These are phyloP conservation scores for Psilocybe cubensis DNA, from an alignment of 768 basidiomycete species.

Conservation along the genomic window DNA sequence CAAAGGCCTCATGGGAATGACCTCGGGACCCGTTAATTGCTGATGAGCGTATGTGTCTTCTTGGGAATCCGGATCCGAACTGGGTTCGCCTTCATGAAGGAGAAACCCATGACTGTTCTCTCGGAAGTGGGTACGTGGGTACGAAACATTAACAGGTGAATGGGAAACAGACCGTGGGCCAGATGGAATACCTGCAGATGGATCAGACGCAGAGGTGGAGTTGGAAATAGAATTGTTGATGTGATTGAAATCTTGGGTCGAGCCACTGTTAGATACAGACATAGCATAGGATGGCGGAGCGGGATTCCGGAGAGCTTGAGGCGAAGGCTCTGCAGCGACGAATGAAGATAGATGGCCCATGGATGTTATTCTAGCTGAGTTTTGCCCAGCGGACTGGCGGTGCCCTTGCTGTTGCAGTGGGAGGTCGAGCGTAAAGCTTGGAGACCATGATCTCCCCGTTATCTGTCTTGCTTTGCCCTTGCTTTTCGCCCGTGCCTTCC, in stretches of 20 bases:
- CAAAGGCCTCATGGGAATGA: constrained; percentile 16
- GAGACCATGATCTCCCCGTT: constrained; percentile 38
- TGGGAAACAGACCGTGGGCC: constrained; percentile 31
- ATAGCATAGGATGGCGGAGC: constrained; percentile 35
- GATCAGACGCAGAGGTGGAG: background rate
- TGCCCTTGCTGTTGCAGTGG: constrained; percentile 20
- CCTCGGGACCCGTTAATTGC: constrained; percentile 11
- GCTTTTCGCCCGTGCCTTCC: constrained; percentile 29
- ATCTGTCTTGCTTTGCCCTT: constrained; percentile 42
- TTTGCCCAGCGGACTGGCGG: constrained; percentile 12
- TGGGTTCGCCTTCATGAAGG: constrained; percentile 19
- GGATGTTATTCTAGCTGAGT: constrained; percentile 18
- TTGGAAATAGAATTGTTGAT: background rate
- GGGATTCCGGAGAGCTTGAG: constrained; percentile 15
- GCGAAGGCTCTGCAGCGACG: constrained; percentile 15
- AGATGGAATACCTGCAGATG: constrained; percentile 25
- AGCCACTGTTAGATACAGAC: constrained; percentile 26
- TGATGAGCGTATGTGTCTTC: constrained; percentile 6
- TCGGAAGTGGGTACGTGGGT: constrained; percentile 15
- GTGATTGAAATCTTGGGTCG: constrained; percentile 14
- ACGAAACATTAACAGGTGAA: constrained; percentile 14
- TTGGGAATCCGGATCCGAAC: constrained; percentile 6
- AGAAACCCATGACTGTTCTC: constrained; percentile 23
- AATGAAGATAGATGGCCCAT: constrained; percentile 10
- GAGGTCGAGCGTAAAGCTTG: constrained; percentile 37